phyloP scores from a whole-genome alignment of 169 alveolate genomes.

The Eimeria sp. region DNA sequence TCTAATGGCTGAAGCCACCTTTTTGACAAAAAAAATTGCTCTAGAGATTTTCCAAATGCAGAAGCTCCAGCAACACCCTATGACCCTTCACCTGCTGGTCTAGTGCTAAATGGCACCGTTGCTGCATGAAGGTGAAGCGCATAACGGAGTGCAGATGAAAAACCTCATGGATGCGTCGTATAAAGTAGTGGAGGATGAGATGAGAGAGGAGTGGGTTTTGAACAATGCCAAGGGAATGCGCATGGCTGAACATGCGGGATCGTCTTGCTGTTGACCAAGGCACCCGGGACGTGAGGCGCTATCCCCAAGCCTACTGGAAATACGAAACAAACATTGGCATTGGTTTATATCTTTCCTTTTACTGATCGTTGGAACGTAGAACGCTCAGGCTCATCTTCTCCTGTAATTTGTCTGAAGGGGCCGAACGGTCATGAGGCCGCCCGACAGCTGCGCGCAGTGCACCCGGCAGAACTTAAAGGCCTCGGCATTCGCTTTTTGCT shows the following conservation, averaged over 20 bases:
- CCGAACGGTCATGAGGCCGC: constrained; percentile 73
- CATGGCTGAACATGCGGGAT: neutral
- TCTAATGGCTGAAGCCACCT: neutral
- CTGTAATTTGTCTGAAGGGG: constrained; percentile 29
- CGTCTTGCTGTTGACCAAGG: neutral
- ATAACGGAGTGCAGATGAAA: neutral
- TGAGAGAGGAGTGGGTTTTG: neutral
- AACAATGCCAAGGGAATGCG: neutral
- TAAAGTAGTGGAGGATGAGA: neutral
- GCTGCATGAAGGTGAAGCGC: neutral
- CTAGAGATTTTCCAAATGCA: neutral
- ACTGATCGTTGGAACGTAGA: neutral
- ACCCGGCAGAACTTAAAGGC: neutral
- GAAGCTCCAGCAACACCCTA: neutral
- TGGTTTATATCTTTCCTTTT: neutral
- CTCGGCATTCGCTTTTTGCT: neutral
- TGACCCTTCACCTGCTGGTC: neutral
- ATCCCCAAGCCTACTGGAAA: neutral
- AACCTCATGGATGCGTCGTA: neutral
- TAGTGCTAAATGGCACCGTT: neutral
- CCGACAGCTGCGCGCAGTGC: constrained; percentile 48
- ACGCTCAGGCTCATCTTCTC: neutral
- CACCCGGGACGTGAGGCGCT: neutral
- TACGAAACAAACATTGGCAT: neutral
- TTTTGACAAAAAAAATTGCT: neutral